Evolutionary conservation across 495 filamentous ascomycete species (phyloP), one percentile per base, ranked within the genome.

Genomic region (Podospora tetraspora): DNA sequence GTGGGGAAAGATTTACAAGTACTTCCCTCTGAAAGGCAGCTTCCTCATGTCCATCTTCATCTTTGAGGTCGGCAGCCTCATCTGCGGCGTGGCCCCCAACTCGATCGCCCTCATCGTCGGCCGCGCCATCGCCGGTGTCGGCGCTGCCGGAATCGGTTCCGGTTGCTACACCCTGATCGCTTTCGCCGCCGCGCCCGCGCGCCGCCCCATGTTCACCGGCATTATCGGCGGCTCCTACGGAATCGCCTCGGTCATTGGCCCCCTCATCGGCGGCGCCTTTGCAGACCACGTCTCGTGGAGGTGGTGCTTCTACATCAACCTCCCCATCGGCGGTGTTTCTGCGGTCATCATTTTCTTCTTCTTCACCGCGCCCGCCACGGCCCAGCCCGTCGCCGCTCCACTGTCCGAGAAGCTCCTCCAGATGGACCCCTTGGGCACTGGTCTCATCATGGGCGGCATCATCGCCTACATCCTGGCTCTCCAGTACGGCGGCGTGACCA

Each of bases 231-330:
- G 76, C 3, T 70, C 82, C 6, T 83, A 79, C 64, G 82, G 80
- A 3, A 73, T 86, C 29, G 81, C 82, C 1, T 75, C 80, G 0
- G 80, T 83, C n/a, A 57, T 75, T 29, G 76, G 76, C 6, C 76
- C 76, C 0, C 57, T 78, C 16, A 68, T 78, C 57, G 76, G 76
- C 13, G 76, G 76, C 13, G 76, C 70, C 5, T 73, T 78, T 24
- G 24, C 76, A 0, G 76, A 78, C 61, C 67, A 68, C 24, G 71
- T 75, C 34, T 68, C 67, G 3, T 78, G 88, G 88, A 71, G 91
- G 59, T 93, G 91, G 91, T 94, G 90, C 71, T 93, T 94, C 76
- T 92, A 89, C 75, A 90, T 91, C 77, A 92, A 91, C 68, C 78
- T 90, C 11, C 89, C 90, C 5, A 80, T 92, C 63, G 91, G 91